A percentile compares a stretch with the other conserved stretches of the same genome.
Conservation (phyloP, 2,329 filamentous ascomycete species). For the Colletotrichum zoysiae region DNA sequence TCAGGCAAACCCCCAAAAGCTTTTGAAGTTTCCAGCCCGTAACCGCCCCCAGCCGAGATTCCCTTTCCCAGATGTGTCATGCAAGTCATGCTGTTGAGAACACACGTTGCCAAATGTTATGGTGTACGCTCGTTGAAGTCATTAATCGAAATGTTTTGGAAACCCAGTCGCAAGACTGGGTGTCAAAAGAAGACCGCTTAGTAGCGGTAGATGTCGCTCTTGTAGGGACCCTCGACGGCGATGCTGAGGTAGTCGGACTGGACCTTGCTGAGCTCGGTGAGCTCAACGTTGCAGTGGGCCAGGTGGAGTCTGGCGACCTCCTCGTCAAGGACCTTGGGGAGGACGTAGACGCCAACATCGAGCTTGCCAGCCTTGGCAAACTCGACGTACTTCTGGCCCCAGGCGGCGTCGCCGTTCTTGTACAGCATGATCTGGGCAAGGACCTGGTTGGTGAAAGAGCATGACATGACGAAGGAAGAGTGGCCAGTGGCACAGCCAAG, state of each 20-base stretch:
- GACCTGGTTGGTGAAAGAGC: conserved; percentile 99
- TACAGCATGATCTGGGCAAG: conserved; percentile 98
- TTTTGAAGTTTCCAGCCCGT: conserved; percentile 47
- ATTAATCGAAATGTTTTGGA: conserved; percentile 42
- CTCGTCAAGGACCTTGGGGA: conserved; percentile 99
- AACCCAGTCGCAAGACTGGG: conserved; percentile 42
- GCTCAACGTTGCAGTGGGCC: conserved; percentile 92
- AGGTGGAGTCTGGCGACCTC: conserved; percentile 96
- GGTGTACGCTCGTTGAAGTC: conserved; percentile 43
- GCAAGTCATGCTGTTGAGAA: conserved; percentile 61
- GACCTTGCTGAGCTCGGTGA: conserved; percentile 84
- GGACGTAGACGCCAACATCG: conserved; percentile 91
- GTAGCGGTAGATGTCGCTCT: conserved; percentile 81
- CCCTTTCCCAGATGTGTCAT: conserved; percentile 51
- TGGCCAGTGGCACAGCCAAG: conserved; percentile 98
- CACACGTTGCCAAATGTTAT: conserved; percentile 49
- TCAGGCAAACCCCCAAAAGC: conserved; percentile 46
- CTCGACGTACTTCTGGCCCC: conserved; percentile 94
- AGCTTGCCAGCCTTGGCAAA: conserved; percentile 95
- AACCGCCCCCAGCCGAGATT: conserved; percentile 44
- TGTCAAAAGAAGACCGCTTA: conserved; percentile 55
- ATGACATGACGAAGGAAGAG: conserved; percentile 99
- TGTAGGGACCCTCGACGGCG: conserved; percentile 89
- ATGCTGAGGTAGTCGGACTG: conserved; percentile 97
- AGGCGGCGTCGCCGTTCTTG: conserved; percentile 90